Evolutionary conservation across 805 yeast genomes (phyloP).

Genomic region (Cyberlindnera petersonii): DNA sequence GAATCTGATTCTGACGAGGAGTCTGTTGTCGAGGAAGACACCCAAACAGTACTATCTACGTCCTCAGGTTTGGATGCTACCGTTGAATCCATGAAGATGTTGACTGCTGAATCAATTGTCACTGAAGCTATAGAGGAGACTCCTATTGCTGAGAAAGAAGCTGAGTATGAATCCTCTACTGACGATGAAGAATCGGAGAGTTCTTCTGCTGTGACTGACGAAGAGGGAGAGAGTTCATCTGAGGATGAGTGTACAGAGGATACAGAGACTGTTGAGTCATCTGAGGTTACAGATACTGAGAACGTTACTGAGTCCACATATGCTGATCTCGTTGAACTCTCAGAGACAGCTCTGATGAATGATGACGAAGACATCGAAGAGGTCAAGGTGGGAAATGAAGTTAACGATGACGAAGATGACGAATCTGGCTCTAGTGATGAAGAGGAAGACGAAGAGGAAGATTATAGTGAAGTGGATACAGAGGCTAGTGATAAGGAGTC

Average conservation of each 20-base stretch:
- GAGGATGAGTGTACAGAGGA: too few relatives aligned
- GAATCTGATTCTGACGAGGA: slow-evolving; percentile 1
- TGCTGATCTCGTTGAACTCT: not conserved
- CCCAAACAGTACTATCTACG: not conserved
- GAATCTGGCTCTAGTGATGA: not conserved
- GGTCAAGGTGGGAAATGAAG: not conserved
- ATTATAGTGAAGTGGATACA: slow-evolving; percentile 1
- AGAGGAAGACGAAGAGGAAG: slow-evolving; percentile 6
- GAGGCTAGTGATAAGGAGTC: not conserved
- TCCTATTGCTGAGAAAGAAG: not conserved
- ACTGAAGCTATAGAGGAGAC: too few relatives aligned
- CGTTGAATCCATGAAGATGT: not conserved
- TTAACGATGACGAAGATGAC: slow-evolving; percentile 1
- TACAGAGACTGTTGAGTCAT: too few relatives aligned
- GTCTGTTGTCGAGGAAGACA: not conserved
- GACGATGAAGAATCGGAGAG: slow-evolving; percentile 4
- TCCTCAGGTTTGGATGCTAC: not conserved
- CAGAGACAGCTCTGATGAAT: not conserved
- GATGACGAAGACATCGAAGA: slow-evolving; percentile 3
- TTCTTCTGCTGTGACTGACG: slow-evolving; percentile 2
- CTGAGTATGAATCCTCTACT: not conserved
- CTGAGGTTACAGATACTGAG: too few relatives aligned
- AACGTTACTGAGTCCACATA: not conserved
- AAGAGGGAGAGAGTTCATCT: too few relatives aligned
- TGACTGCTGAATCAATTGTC: not conserved